phyloP scores from a whole-genome alignment of 2,329 filamentous ascomycete species.

The Truncatella angustata region DNA sequence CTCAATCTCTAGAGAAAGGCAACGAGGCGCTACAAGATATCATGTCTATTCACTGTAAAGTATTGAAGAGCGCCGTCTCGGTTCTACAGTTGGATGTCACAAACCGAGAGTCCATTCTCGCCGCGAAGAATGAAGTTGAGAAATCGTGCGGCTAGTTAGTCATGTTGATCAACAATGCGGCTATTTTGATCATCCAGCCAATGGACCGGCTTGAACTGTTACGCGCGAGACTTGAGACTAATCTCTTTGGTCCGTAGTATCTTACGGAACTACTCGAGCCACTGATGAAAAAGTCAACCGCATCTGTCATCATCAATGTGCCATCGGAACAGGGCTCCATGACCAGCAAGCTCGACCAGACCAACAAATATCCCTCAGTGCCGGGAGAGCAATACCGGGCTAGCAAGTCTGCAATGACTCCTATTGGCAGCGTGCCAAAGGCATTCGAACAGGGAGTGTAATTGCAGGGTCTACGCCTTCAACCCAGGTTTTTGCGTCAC shows the following conservation, averaged over 20 bases:
- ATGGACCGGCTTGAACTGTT: slow-evolving; percentile 31
- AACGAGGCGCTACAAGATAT: slow-evolving; percentile 26
- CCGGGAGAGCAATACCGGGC: slow-evolving; percentile 34
- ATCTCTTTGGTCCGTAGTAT: slow-evolving; percentile 30
- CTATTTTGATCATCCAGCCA: slow-evolving; percentile 18
- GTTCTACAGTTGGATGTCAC: slow-evolving; percentile 25
- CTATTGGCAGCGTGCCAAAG: slow-evolving; percentile 27
- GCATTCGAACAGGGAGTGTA: slow-evolving; percentile 25
- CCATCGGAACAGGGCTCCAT: slow-evolving; percentile 35
- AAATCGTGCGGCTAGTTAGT: slow-evolving; percentile 26
- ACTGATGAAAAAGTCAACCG: slow-evolving; percentile 23
- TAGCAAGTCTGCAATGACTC: slow-evolving; percentile 36
- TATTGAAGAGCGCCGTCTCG: slow-evolving; percentile 53
- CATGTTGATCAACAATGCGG: slow-evolving; percentile 36
- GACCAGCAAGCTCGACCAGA: slow-evolving; percentile 24
- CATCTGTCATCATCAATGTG: slow-evolving; percentile 37
- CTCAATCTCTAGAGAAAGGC: slow-evolving; percentile 35
- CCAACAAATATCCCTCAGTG: slow-evolving; percentile 20
- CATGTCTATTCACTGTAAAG: slow-evolving; percentile 40
- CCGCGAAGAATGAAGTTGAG: slow-evolving; percentile 21
- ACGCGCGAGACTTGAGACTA: slow-evolving; percentile 35
- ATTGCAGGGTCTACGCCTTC: slow-evolving; percentile 30
- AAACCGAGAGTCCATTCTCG: slow-evolving; percentile 25
- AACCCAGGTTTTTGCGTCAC: slow-evolving; percentile 33
- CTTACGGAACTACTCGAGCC: slow-evolving; percentile 28